Evolutionary conservation across 179 eudicot species (phyloP), one percentile per base, ranked within the genome.

Genomic region (Heliamphora pulchella): DNA sequence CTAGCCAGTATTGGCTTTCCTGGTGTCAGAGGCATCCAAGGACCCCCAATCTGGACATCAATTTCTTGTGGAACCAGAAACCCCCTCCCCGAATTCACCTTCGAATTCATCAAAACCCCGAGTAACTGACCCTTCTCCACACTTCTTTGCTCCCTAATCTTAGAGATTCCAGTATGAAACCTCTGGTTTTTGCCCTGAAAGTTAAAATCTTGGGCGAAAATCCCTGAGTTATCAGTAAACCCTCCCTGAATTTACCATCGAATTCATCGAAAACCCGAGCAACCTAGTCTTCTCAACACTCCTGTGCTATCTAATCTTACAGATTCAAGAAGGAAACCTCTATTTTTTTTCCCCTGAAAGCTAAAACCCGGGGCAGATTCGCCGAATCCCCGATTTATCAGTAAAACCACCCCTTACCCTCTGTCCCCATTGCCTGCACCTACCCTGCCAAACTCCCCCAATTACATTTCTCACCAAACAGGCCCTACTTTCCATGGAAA

Each of bases 81-180:
- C 59, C 78, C 90, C 65, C 69, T 88, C 70, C 85, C 82, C 78
- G 75, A 73, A 65, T 81, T 83, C 86, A 80, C 82, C 65, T 58
- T 79, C 15, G 68, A 68, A 50, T 69, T 43, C 80, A 43, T 58
- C n/a, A 46, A 10, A 61, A 43, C 48, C 15, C 48, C 69, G 8
- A 65, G 4, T 9, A 20, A 11, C 6, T 18, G 3, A 55, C 61
- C 8, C 15, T 66, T 62, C 31, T 8, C 9, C 1, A 66, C 2
- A 11, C 6, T 11, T 39, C 39, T 3, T 39, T 5, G 7, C 14
- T 46, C 39, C 70, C n/a, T 31, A n/a, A 62, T n/a, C 8, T 31
- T 18, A 62, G 66, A 62, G 66, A 62, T 62, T 62, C 66, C 66
- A 62, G 66, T 1, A 18, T 62, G 66, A 62, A 62, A 62, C 31